Base-by-base conservation (phyloP, 139 green algal species). In the Asterochloris sp. region DNA sequence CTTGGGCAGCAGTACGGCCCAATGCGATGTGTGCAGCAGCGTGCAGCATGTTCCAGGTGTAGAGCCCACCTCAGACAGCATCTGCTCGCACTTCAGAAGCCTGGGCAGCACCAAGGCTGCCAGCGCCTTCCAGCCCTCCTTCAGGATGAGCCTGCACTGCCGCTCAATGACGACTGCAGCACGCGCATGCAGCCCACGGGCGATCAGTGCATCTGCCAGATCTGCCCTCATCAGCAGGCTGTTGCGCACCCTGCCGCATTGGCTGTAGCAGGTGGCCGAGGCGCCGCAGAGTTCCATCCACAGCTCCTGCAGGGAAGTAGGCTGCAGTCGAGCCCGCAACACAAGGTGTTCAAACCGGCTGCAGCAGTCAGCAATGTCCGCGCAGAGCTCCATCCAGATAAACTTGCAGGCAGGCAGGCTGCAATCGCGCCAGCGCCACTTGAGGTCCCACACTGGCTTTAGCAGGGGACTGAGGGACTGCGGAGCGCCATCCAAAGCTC, bases 121-220 rank as follows among this genome's bases (percentile, higher is more conserved):
- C 69, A 90, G 62, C 10, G 64, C 27, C n/a, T 78, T 79, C 89
- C 89, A 93, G 68, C 89, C 89, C 83, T 93, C 89, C 61, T 62
- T 66, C 66, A 79, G 61, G n/a, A 83, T 69, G 60, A 82, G 29
- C 66, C 38, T 82, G 29, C 21, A 82, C 74, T 86, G 85, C 13
- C 28, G 61, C 47, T 84, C 76, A 54, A 87, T 75, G 47, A 91
- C 71, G 11, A 61, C 28, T 0, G 76, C 82, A 15, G 86, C 81
- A 12, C 26, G 29, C 15, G 66, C 74, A 68, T 82, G 11, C 19
- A 85, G 38, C 21, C 85, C 86, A 23, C 78, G 68, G 0, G 82
- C 83, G 62, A 81, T 61, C 47, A 88, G 77, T 23, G 84, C 83
- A 38, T 89, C 86, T 10, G 89, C 90, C 81, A 93, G 83, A 17